Base-by-base conservation (phyloP, 805 yeast genomes). In the Spathaspora sp. region DNA sequence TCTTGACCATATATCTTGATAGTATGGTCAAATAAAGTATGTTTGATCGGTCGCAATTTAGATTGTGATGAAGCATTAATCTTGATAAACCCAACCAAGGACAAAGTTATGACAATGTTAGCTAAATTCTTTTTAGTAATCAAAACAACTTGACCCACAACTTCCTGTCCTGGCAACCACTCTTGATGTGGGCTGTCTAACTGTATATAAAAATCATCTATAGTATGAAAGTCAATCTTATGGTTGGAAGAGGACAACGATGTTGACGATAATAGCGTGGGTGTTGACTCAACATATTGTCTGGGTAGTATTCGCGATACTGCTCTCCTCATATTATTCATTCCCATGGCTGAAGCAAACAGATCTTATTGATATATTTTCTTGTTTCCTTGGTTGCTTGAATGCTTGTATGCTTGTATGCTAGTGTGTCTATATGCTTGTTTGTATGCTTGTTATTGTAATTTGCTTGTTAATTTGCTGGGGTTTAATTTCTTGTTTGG, bases 81-180 rank as follows among this genome's bases (percentile, higher is more conserved):
- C 60, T 79, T 82, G 31, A 85, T 81, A 52, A 68, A 75, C 6
- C 91, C 88, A 0, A 78, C 61, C 40, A 86, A 67, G 2, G 83
- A 75, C 38, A 86, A 68, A 16, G 79, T 76, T 6, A 86, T 72
- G 46, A 75, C 70, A 17, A 83, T 73, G 55, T 84, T 80, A 28
- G 78, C 74, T 10, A 82, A 60, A 61, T 83, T 83, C 57, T 78
- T 80, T 60, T 79, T 79, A 49, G 85, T 64, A 3, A 79, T 76
- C 12, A 87, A 67, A 1, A 83, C 76, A 11, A 83, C 78, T 57
- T 81, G 83, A 14, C 96, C 96, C 1, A 76, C 67, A 2, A 89
- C 78, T 56, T 77, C 78, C 49, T 89, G 96, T 14, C 93, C 94
- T 0, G 97, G 96, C n/a, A 75, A 70, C 81, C 86, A 89, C 3